phyloP scores from a whole-genome alignment of 306 rosid genomes.

The Myrica gale region DNA sequence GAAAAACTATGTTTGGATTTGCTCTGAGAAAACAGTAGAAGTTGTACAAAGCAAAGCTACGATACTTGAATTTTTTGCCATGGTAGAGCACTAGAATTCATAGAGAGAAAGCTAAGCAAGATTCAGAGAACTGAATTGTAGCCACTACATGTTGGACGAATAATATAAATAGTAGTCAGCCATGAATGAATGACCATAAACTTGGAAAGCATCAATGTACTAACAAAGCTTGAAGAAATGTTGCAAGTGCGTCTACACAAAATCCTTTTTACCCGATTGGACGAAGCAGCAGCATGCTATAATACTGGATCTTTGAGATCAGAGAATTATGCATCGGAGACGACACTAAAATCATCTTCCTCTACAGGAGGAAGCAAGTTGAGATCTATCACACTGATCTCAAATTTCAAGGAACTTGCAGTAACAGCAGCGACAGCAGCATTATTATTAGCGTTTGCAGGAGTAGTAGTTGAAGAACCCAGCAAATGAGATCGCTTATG shows the following conservation, averaged over 20 bases:
- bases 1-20: background rate
- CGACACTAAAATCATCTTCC: slow-evolving; percentile 59
- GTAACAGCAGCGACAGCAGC: background rate
- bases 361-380: slow-evolving; percentile 70
- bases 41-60: background rate
- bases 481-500: slow-evolving; percentile 78
- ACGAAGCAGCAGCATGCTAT: slow-evolving; percentile 14
- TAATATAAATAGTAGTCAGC: slow-evolving; percentile 31
- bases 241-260: slow-evolving; percentile 15
- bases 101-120: background rate
- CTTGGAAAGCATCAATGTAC: slow-evolving; percentile 40
- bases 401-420: slow-evolving; percentile 18
- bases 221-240: slow-evolving; percentile 28
- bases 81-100: too few species aligned
- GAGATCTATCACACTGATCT: slow-evolving; percentile 64
- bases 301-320: background rate
- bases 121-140: background rate
- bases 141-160: slow-evolving; percentile 15
- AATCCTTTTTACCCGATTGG: slow-evolving; percentile 27
- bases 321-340: slow-evolving; percentile 49
- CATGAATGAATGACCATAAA: slow-evolving; percentile 28
- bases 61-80: background rate
- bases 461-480: slow-evolving; percentile 27
- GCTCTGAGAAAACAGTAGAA: background rate
- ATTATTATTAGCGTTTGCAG: background rate